Base-by-base conservation (phyloP, 2,329 filamentous ascomycete species). In the Bipolaris gigantea region DNA sequence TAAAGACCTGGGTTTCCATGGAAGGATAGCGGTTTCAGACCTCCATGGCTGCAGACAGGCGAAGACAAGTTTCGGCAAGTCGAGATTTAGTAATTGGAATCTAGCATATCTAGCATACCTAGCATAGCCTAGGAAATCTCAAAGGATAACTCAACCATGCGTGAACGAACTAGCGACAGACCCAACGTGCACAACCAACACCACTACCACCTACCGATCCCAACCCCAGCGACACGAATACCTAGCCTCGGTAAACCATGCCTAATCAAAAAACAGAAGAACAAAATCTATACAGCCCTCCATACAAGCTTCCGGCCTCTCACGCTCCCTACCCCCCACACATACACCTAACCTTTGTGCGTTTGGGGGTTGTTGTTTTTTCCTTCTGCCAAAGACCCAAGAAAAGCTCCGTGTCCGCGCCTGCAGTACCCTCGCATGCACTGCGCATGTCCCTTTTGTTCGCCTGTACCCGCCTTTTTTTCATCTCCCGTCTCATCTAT, bases 401-500 rank as follows among this genome's bases (percentile, higher is more conserved):
- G 36, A 51, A n/a, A n/a, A n/a, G n/a, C 33, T 11, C 27, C 30
- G 47, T 55, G 32, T 55, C 52, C 41, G 52, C 36, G 35, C 41
- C 13, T 51, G 48, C 48, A 55, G 52, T 38, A 15, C 6, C 27
- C 19, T 30, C 21, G 30, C n/a, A 9, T 47, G 48, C 52, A 55
- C 47, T 33, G 41, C 48, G 35, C 51, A 55, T 41, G n/a, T 13
- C 48, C 18, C 23, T 18, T 27, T 18, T 27, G 9, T 45, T 55
- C 52, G 52, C 52, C 42, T 55, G 18, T 51, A 51, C 42, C 52
- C 52, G 47, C 36, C 41, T 27, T 33, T 25, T 18, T 40, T 25
- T 23, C 25, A 21, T 40, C 27, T 30, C 27, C 23, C 23, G 25
- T 39, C 13, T 41, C 16, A 27, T 23, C 13, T 41, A 25, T 25